These are phyloP conservation scores for Chlorella vulgaris DNA, from an alignment of 139 green algal species.

Conservation along the genomic window DNA sequence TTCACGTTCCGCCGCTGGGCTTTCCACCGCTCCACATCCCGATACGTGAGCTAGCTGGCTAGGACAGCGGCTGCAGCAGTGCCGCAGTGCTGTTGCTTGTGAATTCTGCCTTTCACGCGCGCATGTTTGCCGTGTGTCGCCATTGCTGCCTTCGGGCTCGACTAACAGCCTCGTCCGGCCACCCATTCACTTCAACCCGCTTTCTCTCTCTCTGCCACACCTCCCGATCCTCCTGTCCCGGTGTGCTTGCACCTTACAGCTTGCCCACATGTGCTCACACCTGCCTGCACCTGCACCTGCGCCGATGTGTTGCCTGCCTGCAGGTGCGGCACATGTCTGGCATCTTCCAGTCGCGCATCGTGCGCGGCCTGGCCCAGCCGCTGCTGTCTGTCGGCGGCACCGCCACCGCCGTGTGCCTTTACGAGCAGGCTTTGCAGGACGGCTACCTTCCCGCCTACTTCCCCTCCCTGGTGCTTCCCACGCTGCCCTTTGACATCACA, in stretches of 20 bases:
- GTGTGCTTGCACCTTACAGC: neutral
- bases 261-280: neutral
- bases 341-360: constrained; percentile 44
- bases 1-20: constrained; percentile 42
- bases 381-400: constrained; percentile 24
- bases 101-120: neutral
- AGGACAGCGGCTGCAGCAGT: constrained; percentile 9
- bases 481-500: constrained; percentile 37
- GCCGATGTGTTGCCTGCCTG: neutral
- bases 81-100: neutral
- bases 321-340: constrained; percentile 13
- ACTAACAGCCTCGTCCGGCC: neutral
- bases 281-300: neutral
- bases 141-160: too few relatives aligned
- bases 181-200: neutral
- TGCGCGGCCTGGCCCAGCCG: constrained; percentile 20
- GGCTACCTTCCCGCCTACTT: constrained; percentile 4
- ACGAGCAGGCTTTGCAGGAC: constrained; percentile 12
- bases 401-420: constrained; percentile 1
- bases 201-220: neutral
- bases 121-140: neutral
- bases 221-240: too few relatives aligned
- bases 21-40: constrained; percentile 33
- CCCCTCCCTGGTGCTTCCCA: constrained; percentile 1
- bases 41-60: constrained; percentile 47